Base-by-base conservation (phyloP, 805 yeast genomes). In the Lipomyces chichibuensis region DNA sequence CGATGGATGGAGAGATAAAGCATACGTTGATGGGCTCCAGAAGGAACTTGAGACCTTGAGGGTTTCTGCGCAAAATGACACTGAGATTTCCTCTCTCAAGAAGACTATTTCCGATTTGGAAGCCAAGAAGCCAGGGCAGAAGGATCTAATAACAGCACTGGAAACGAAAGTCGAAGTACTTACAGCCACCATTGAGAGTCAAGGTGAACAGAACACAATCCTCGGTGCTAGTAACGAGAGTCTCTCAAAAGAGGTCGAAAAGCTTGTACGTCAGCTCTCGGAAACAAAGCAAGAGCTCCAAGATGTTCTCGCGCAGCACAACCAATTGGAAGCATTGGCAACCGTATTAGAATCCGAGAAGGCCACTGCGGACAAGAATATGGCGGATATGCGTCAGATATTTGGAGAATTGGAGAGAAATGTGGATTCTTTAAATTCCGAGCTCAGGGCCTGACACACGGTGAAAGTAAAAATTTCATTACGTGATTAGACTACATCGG, bases 381-480 rank as follows among this genome's bases (percentile, higher is more conserved):
- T 11, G 33, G 33, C 33, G 35, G 55, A 52, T 52, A 43, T 43
- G 49, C 49, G 49, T 17, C 49, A 43, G 27, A 23, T 56, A 35
- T 57, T 57, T 13, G 20, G 27, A 1, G 60, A 35, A 20, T 33
- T 59, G n/a, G 62, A 59, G 55, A 49, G 23, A 27, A 53, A 59
- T n/a, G 60, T 57, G 20, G 60, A 57, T 20, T 57, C 60, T 1
- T 37, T 57, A 8, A 33, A 25, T 57, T 32, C 51, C 9, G 60
- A 57, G 13, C 32, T 57, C 23, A 23, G 39, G 55, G 9, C 11
- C 1, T 43, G 49, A 43, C 23, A 17, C 3, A 2, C 6, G 49
- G 49, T n/a, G 23, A 43, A 39, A n/a, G 14, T 17, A n/a, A 17
- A 1, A 43, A 17, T 17, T 17, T 17, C 8, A 6, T n/a, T 17